phyloP scores from a whole-genome alignment of 768 basidiomycete genomes.

The Mycena alexandri region DNA sequence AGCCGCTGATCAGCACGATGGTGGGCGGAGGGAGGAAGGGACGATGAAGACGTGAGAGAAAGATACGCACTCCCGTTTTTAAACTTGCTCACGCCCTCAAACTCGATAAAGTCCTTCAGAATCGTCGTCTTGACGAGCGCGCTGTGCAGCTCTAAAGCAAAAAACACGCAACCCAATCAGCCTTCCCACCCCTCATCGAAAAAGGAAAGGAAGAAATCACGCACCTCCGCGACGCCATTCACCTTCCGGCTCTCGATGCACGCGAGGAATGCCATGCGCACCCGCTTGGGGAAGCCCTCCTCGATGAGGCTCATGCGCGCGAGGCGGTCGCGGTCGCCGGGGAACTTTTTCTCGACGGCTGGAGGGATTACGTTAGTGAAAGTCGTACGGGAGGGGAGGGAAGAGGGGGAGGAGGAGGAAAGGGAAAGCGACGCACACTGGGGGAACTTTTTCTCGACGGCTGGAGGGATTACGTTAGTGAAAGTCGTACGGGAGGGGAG shows the following conservation, averaged over 20 bases:
- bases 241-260: conserved; percentile 90
- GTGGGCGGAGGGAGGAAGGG: neutral
- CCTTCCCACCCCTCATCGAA: neutral
- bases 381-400: neutral
- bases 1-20: neutral
- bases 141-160: conserved; percentile 74
- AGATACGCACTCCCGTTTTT: conserved; percentile 85
- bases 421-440: conserved; percentile 62
- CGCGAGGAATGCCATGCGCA: conserved; percentile 93
- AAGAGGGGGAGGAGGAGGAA: conserved; percentile 15
- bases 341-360: conserved; percentile 93
- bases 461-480: conserved; percentile 45
- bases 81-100: conserved; percentile 90
- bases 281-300: conserved; percentile 88
- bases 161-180: no score
- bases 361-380: neutral
- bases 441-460: conserved; percentile 90
- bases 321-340: conserved; percentile 85
- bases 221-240: conserved; percentile 95
- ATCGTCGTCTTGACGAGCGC: conserved; percentile 89
- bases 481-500: neutral
- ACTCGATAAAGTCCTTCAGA: conserved; percentile 93
- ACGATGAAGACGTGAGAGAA: no score
- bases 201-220: conserved; percentile 10
- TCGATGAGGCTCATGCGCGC: conserved; percentile 94